Evolutionary conservation across 2,329 filamentous ascomycete genomes (phyloP).

Genomic region (Colletotrichum sp.): DNA sequence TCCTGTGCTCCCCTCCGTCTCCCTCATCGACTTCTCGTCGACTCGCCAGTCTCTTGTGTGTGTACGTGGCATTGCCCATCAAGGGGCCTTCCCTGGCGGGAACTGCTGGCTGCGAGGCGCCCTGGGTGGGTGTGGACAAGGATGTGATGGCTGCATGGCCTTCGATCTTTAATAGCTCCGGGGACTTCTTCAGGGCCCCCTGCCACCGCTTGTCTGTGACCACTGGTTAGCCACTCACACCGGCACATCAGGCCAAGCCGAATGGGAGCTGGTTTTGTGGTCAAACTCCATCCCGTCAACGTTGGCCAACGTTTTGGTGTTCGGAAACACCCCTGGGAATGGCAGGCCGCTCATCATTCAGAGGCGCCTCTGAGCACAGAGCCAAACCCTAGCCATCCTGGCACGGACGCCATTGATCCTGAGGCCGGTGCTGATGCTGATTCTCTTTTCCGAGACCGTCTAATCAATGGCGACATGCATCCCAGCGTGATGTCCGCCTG

Average conservation of each 20-base stretch:
- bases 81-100: slow-evolving; percentile 20
- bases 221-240: slow-evolving; percentile 9
- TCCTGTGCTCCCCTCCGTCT: background rate
- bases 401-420: slow-evolving; percentile 1
- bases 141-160: slow-evolving; percentile 22
- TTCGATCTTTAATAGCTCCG: slow-evolving; percentile 25
- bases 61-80: slow-evolving; percentile 23
- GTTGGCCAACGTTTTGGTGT: slow-evolving; percentile 14
- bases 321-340: slow-evolving; percentile 18
- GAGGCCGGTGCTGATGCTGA: background rate
- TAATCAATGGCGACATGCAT: slow-evolving; percentile 16
- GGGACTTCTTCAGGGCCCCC: slow-evolving; percentile 24
- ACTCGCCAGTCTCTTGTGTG: slow-evolving; percentile 14
- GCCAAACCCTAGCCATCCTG: slow-evolving; percentile 4
- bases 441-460: slow-evolving; percentile 1
- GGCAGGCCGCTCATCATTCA: background rate
- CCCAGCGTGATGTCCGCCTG: slow-evolving; percentile 4
- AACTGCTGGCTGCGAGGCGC: slow-evolving; percentile 20
- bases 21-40: background rate
- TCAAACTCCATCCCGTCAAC: slow-evolving; percentile 17
- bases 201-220: slow-evolving; percentile 21
- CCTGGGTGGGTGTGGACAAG: slow-evolving; percentile 19
- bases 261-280: slow-evolving; percentile 19
- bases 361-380: background rate
- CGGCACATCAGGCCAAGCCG: slow-evolving; percentile 19